phyloP scores from a whole-genome alignment of 108 stramenopile species.

The Cyclotella atomus region DNA sequence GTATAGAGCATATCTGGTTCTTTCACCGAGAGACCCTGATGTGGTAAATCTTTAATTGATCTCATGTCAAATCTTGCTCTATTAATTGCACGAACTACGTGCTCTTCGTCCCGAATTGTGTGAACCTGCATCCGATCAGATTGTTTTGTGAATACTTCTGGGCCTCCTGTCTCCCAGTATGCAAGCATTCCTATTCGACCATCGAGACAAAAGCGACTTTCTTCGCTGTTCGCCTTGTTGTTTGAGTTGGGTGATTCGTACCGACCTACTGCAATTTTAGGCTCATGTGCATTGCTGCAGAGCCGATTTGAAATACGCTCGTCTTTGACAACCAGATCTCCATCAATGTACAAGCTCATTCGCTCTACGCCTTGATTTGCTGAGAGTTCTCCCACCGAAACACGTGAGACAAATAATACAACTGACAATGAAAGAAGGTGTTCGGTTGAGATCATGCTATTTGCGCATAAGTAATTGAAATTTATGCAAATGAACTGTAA shows the following conservation, averaged over 20 bases:
- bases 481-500: neutral
- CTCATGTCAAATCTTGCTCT: slow-evolving; percentile 34
- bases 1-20: slow-evolving; percentile 38
- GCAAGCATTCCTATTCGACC: slow-evolving; percentile 47
- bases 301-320: slow-evolving; percentile 21
- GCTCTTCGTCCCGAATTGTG: slow-evolving; percentile 37
- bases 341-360: slow-evolving; percentile 40
- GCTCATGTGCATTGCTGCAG: too few species aligned
- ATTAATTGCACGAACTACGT: slow-evolving; percentile 27
- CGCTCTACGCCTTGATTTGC: slow-evolving; percentile 23
- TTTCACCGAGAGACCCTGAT: slow-evolving; percentile 32
- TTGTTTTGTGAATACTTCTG: slow-evolving; percentile 3
- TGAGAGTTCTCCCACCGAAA: neutral
- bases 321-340: slow-evolving; percentile 29
- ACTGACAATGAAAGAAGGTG: neutral
- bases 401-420: slow-evolving; percentile 23
- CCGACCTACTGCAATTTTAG: too few species aligned
- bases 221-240: too few species aligned
- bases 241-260: neutral
- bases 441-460: too few species aligned
- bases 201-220: slow-evolving; percentile 17
- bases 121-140: slow-evolving; percentile 29
- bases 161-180: slow-evolving; percentile 41
- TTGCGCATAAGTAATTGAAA: too few species aligned
- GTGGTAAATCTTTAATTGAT: slow-evolving; percentile 29